phyloP scores from a whole-genome alignment of 805 yeast genomes.

The Teunomyces atbi region DNA sequence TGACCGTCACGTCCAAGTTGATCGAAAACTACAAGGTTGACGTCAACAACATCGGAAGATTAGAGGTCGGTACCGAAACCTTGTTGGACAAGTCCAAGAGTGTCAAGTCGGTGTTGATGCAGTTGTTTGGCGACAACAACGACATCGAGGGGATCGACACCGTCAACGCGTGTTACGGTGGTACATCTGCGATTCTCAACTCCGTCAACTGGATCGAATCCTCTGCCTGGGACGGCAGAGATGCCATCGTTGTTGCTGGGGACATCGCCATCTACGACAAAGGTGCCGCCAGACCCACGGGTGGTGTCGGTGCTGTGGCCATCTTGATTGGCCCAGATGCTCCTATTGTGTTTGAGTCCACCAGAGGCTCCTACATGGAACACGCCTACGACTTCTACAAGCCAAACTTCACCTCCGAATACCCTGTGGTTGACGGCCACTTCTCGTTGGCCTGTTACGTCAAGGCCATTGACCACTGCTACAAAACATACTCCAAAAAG shows the following conservation, averaged over 20 bases:
- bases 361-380: constrained; percentile 91
- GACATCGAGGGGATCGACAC: constrained; percentile 97
- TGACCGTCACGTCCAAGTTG: constrained; percentile 80
- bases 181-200: constrained; percentile 92
- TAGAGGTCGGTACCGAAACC: constrained; percentile 98
- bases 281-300: constrained; percentile 99
- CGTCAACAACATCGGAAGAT: constrained; percentile 78
- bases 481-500: constrained; percentile 77
- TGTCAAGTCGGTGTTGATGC: constrained; percentile 93
- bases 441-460: constrained; percentile 92
- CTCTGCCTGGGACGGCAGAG: constrained; percentile 96
- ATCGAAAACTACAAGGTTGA: constrained; percentile 82
- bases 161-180: constrained; percentile 97
- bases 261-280: constrained; percentile 96
- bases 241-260: constrained; percentile 95
- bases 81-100: constrained; percentile 95
- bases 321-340: constrained; percentile 96
- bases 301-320: constrained; percentile 98
- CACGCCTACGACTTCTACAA: constrained; percentile 98
- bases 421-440: constrained; percentile 97
- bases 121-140: constrained; percentile 80
- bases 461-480: constrained; percentile 86
- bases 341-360: constrained; percentile 86
- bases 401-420: constrained; percentile 94
- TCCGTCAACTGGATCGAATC: constrained; percentile 96